Percentiles rank a stretch among this genome's conserved stretches.
These are phyloP conservation scores for Candida methanosorbosa DNA, from an alignment of 805 yeast species.

Conservation along the genomic window DNA sequence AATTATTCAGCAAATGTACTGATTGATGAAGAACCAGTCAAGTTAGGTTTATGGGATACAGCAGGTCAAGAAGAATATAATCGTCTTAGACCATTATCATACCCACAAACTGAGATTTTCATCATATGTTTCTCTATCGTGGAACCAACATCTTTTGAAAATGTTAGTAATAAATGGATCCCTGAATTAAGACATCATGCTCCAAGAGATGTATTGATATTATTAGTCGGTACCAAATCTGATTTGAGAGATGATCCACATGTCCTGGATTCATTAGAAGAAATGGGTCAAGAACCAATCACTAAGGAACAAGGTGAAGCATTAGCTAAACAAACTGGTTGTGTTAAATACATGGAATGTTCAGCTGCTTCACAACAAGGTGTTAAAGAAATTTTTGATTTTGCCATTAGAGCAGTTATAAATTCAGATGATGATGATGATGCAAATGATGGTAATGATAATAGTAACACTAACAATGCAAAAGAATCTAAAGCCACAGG, in stretches of 20 bases:
- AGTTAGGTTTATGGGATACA: slow-evolving; percentile 94
- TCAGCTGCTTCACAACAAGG: slow-evolving; percentile 97
- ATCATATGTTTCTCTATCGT: slow-evolving; percentile 94
- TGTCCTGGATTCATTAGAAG: slow-evolving; percentile 78
- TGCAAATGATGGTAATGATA: slow-evolving; percentile 6
- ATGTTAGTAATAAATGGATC: slow-evolving; percentile 97
- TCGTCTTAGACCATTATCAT: slow-evolving; percentile 90
- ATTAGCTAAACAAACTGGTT: slow-evolving; percentile 87
- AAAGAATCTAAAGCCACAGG: not conserved
- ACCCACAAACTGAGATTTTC: slow-evolving; percentile 96
- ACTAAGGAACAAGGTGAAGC: slow-evolving; percentile 83
- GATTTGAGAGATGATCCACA: slow-evolving; percentile 93
- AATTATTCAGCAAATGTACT: slow-evolving; percentile 91
- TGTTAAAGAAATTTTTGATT: slow-evolving; percentile 95
- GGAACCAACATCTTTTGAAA: slow-evolving; percentile 95
- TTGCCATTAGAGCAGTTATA: slow-evolving; percentile 95
- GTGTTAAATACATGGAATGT: slow-evolving; percentile 95
- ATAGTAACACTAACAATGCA: slow-evolving; percentile 2
- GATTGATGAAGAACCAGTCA: slow-evolving; percentile 97
- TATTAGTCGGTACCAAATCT: slow-evolving; percentile 94
- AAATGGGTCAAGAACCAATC: slow-evolving; percentile 86
- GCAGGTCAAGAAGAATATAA: slow-evolving; percentile 99
- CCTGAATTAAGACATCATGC: slow-evolving; percentile 95
- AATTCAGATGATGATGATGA: slow-evolving; percentile 66
- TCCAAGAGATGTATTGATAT: slow-evolving; percentile 97